Conservation (phyloP, 2,329 filamentous ascomycete species). For the Apiospora sp. region DNA sequence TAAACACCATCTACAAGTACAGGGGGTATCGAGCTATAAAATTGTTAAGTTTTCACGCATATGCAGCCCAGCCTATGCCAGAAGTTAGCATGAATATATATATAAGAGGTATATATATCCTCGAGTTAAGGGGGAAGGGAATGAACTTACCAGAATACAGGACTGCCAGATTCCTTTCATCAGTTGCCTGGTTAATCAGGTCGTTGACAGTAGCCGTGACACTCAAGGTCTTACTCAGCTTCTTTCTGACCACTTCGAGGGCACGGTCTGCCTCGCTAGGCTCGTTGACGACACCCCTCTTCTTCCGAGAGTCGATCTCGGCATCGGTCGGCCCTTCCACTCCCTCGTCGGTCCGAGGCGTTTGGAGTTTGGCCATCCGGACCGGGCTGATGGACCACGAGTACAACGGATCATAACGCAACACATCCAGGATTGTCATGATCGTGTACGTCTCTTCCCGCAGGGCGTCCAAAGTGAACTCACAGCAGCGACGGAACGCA, state of each 20-base stretch:
- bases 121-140: background rate
- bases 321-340: slow-evolving; percentile 47
- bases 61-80: slow-evolving; percentile 51
- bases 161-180: slow-evolving; percentile 90
- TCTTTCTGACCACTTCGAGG: slow-evolving; percentile 92
- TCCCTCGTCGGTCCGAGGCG: slow-evolving; percentile 60
- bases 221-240: slow-evolving; percentile 91
- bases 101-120: background rate
- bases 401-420: slow-evolving; percentile 97
- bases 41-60: slow-evolving; percentile 41
- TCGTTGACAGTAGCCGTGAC: slow-evolving; percentile 97
- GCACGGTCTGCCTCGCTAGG: slow-evolving; percentile 86
- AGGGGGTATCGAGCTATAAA: slow-evolving; percentile 17
- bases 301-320: slow-evolving; percentile 50
- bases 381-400: slow-evolving; percentile 89
- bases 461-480: slow-evolving; percentile 94
- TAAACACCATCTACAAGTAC: background rate
- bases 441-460: slow-evolving; percentile 96
- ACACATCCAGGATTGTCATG: slow-evolving; percentile 97
- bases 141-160: slow-evolving; percentile 79
- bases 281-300: slow-evolving; percentile 57
- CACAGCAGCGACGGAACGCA: slow-evolving; percentile 96
- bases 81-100: slow-evolving; percentile 29
- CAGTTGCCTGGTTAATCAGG: slow-evolving; percentile 92
- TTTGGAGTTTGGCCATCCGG: slow-evolving; percentile 69